Conservation (phyloP, 345 rosid genomes). For the Aquilaria sinensis region DNA sequence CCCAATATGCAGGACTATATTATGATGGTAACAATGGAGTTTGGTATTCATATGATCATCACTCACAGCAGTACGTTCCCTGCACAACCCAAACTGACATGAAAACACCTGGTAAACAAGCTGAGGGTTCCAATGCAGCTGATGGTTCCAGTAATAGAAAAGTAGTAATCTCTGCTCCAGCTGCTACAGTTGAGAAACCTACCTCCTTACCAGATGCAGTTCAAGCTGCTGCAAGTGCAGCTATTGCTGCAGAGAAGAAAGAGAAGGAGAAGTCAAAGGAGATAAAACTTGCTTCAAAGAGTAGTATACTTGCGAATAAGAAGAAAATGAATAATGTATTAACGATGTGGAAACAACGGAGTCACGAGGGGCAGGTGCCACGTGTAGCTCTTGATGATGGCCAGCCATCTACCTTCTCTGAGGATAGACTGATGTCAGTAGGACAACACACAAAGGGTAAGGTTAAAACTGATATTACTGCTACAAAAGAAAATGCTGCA, state of each 20-base stretch:
- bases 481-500: conserved; percentile 31
- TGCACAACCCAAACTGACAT: conserved; percentile 66
- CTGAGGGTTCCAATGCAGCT: conserved; percentile 47
- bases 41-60: conserved; percentile 87
- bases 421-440: conserved; percentile 36
- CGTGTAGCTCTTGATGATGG: conserved; percentile 58
- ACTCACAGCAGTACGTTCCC: conserved; percentile 73
- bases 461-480: conserved; percentile 41
- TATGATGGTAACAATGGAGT: conserved; percentile 83
- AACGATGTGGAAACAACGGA: conserved; percentile 96
- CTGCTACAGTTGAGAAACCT: conserved; percentile 75
- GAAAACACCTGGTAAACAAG: conserved; percentile 40
- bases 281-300: conserved; percentile 87
- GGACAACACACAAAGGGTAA: conserved; percentile 45
- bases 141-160: conserved; percentile 56
- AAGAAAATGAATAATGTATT: conserved; percentile 91
- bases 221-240: conserved; percentile 97
- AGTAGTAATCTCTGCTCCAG: conserved; percentile 88
- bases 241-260: conserved; percentile 95
- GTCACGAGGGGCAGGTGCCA: conserved; percentile 72
- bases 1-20: conserved; percentile 71
- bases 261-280: conserved; percentile 91
- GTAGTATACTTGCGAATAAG: conserved; percentile 82
- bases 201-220: conserved; percentile 89
- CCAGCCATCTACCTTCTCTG: conserved; percentile 36